These are phyloP conservation scores for Saccharomycopsis sp. DNA, from an alignment of 805 yeast species.

Conservation along the genomic window DNA sequence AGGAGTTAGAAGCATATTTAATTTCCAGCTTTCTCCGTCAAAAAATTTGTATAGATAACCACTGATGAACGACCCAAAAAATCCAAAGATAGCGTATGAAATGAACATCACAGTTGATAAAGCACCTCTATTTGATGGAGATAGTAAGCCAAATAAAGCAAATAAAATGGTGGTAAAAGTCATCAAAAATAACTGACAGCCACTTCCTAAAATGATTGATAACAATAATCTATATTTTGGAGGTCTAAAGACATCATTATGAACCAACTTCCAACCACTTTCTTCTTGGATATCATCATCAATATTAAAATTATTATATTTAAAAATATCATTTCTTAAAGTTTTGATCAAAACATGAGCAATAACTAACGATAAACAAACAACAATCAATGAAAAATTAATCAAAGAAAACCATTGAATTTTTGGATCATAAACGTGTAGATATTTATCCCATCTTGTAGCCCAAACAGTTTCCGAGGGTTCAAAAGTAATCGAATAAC, in stretches of 20 bases:
- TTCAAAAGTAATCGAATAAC: slow-evolving; percentile 74
- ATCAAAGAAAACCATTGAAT: slow-evolving; percentile 93
- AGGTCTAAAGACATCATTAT: slow-evolving; percentile 89
- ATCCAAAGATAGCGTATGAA: slow-evolving; percentile 70
- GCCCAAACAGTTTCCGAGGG: slow-evolving; percentile 83
- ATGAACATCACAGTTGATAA: slow-evolving; percentile 84
- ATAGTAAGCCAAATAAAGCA: slow-evolving; percentile 80
- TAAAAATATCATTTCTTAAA: slow-evolving; percentile 72
- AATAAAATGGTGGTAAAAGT: slow-evolving; percentile 58
- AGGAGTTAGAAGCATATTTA: slow-evolving; percentile 77
- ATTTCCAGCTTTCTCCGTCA: slow-evolving; percentile 88
- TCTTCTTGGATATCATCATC: slow-evolving; percentile 74
- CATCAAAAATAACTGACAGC: slow-evolving; percentile 77
- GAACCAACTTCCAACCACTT: slow-evolving; percentile 93
- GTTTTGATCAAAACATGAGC: slow-evolving; percentile 72
- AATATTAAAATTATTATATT: slow-evolving; percentile 81
- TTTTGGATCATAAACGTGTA: slow-evolving; percentile 84
- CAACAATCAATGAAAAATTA: slow-evolving; percentile 74
- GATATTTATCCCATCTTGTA: slow-evolving; percentile 95
- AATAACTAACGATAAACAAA: slow-evolving; percentile 66
- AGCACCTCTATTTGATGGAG: slow-evolving; percentile 93
- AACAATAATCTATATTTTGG: slow-evolving; percentile 63
- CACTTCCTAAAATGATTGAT: slow-evolving; percentile 80
- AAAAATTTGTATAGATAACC: slow-evolving; percentile 78
- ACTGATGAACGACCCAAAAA: slow-evolving; percentile 79